These are phyloP conservation scores for Talaromyces verruculosus DNA, from an alignment of 2,329 filamentous ascomycete genomes.

Conservation along the genomic window DNA sequence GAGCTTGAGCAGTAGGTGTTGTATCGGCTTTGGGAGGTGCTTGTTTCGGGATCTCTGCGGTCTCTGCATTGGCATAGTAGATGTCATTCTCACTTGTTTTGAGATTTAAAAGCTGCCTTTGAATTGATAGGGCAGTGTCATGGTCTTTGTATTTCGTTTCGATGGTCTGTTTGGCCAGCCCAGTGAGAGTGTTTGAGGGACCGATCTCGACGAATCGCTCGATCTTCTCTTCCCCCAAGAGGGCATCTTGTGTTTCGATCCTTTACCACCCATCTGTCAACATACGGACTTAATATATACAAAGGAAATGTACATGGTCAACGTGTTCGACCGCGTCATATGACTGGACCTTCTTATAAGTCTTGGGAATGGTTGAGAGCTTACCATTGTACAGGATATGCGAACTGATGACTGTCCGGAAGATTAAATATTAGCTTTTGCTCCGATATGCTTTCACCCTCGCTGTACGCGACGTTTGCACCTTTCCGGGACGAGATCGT, in stretches of 20 bases:
- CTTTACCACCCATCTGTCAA: conserved; percentile 43
- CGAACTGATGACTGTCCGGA: not conserved
- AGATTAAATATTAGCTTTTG: not conserved
- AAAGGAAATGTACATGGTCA: not conserved
- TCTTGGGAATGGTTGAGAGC: not conserved
- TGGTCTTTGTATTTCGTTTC: conserved; percentile 98
- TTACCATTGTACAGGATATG: conserved; percentile 7
- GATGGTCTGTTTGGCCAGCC: conserved; percentile 93
- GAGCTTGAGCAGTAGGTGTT: conserved; percentile 53
- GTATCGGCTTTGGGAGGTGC: conserved; percentile 43
- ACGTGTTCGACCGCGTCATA: not conserved
- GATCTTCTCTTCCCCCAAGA: conserved; percentile 90
- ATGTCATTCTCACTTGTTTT: conserved; percentile 58
- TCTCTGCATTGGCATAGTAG: conserved; percentile 66
- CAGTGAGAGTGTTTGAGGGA: conserved; percentile 99
- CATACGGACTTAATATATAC: not conserved
- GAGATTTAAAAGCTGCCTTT: conserved; percentile 1
- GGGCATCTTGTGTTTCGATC: conserved; percentile 99
- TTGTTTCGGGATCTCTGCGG: conserved; percentile 71
- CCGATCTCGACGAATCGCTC: conserved; percentile 98
- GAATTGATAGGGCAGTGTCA: conserved; percentile 60
- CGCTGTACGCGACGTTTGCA: not conserved
- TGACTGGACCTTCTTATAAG: not conserved
- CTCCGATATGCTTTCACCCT: not conserved
- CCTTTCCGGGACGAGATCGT: not conserved